Evolutionary conservation across 768 basidiomycete genomes (phyloP).

Genomic region (Pleurotus tuoliensis): DNA sequence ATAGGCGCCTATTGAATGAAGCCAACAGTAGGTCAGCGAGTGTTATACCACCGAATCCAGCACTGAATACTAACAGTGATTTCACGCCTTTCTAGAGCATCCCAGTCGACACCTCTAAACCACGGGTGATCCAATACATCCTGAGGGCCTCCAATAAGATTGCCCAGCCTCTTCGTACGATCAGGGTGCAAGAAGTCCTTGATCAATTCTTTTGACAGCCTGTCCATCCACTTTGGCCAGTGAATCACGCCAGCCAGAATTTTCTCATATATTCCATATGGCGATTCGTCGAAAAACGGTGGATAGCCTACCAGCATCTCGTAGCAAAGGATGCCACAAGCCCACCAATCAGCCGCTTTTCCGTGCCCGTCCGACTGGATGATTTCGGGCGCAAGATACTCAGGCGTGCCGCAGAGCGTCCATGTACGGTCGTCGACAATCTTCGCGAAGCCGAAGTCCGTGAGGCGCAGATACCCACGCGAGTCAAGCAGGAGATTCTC

Average conservation of each 20-base stretch:
- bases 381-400: slow-evolving; percentile 97
- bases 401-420: slow-evolving; percentile 94
- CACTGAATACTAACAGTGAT: slow-evolving; percentile 58
- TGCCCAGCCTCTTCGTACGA: slow-evolving; percentile 86
- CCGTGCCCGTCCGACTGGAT: slow-evolving; percentile 97
- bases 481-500: slow-evolving; percentile 97
- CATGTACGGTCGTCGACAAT: slow-evolving; percentile 96
- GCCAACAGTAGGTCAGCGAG: neutral
- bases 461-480: slow-evolving; percentile 89
- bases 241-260: slow-evolving; percentile 85
- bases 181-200: slow-evolving; percentile 88
- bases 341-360: slow-evolving; percentile 99
- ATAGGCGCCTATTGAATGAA: slow-evolving; percentile 66
- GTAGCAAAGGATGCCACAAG: slow-evolving; percentile 93
- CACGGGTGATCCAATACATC: slow-evolving; percentile 91
- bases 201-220: slow-evolving; percentile 85
- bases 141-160: slow-evolving; percentile 87
- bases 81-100: slow-evolving; percentile 77
- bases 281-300: slow-evolving; percentile 97
- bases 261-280: slow-evolving; percentile 97
- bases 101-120: slow-evolving; percentile 96
- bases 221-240: slow-evolving; percentile 90
- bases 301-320: slow-evolving; percentile 99
- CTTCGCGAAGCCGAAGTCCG: slow-evolving; percentile 98
- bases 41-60: too few species aligned